These are phyloP conservation scores for Erodium moschatum DNA, from an alignment of 441 rosid genomes.

Conservation along the genomic window DNA sequence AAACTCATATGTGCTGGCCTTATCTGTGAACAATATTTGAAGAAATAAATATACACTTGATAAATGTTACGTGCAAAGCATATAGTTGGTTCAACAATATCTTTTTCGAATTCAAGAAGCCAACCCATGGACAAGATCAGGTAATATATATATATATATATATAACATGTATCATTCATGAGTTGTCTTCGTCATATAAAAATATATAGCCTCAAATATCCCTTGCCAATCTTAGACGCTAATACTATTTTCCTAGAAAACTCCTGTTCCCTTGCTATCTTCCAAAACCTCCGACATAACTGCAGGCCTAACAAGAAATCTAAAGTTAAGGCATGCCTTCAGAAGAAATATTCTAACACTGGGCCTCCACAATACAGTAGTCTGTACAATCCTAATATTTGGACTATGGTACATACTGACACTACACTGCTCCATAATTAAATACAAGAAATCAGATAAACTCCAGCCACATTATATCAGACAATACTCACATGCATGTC, in stretches of 20 bases:
- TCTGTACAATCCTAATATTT: neutral
- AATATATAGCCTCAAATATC: neutral
- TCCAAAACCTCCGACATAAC: neutral
- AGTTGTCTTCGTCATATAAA: neutral
- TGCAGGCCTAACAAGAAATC: neutral
- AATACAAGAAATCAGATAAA: neutral
- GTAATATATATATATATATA: too few relatives aligned
- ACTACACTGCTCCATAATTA: neutral
- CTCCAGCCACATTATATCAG: neutral
- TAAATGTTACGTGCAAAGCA: neutral
- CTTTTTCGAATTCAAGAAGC: neutral
- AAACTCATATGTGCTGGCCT: neutral
- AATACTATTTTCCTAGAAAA: neutral
- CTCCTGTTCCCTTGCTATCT: neutral
- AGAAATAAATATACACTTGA: neutral
- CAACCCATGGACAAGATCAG: neutral
- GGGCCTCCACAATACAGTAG: neutral
- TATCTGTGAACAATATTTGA: constrained; percentile 1
- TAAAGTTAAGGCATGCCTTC: neutral
- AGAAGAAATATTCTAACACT: neutral
- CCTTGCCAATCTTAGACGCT: neutral
- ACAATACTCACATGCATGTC: neutral
- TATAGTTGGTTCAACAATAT: constrained; percentile 2
- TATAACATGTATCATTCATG: neutral
- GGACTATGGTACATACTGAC: neutral